Base-by-base conservation (phyloP, 2,329 filamentous ascomycete genomes). In the Fusarium cyanostomum region DNA sequence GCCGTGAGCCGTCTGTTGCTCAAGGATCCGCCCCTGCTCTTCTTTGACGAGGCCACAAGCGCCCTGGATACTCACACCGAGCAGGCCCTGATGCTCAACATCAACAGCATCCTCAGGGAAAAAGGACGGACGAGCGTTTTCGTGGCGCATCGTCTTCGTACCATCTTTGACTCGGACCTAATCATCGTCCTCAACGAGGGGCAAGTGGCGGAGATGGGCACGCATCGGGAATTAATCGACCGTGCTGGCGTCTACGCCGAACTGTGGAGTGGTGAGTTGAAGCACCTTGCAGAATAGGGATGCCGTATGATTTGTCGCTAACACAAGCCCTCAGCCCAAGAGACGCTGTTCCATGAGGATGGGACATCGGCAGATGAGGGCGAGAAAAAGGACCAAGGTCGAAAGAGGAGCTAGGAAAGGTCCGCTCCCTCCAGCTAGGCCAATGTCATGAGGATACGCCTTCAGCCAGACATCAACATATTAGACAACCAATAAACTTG, bases 11-110 rank as follows among this genome's bases (percentile, higher is more conserved):
- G 94, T 38, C 75, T 97, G 34, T 84, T 97, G 2, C 82, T 97
- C 56, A 97, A 97, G 75, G 92, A 97, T 66, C 92, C 94, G 4
- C 92, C 92, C 2, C 78, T 97, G 26, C 80, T 97, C 1, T 97
- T 97, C 84, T 97, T 97, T 69, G 94, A 97, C 67, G 94, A 97
- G 81, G 94, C 94, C 70, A 97, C 94, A 1, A 94, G 91, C 43
- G 94, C 94, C 2, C 81, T 97, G 30, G 94, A 97, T 74, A 97
- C 94, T 1, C 92, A 97, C 72, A 97, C 94, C 0, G 94, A 97
- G 78, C 92, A 96, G 77, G 90, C 91, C 2, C 82, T 98, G 45
- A 88, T 98, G 81, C 84, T 89, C 59, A 96, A 97, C 73, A 97
- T 98, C 75, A 97, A 97, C 76, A 89, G 89, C 66, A 95, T 98